Evolutionary conservation across 805 yeast species (phyloP).

Genomic region (Candida saitoana): DNA sequence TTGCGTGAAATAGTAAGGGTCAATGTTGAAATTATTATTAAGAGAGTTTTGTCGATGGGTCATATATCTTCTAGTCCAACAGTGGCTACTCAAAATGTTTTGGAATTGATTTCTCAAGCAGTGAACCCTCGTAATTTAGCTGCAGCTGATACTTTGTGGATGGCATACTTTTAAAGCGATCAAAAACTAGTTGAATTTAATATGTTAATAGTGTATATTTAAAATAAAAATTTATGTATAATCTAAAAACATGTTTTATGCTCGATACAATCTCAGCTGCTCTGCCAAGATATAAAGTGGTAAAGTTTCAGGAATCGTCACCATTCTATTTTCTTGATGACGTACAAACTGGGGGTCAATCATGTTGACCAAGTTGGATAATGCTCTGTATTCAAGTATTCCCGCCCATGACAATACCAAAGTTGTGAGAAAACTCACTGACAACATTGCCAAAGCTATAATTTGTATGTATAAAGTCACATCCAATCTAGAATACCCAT

Average conservation of each 20-base stretch:
- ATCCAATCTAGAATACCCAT: slow-evolving; percentile 17
- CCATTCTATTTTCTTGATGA: background rate
- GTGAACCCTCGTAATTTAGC: slow-evolving; percentile 93
- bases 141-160: slow-evolving; percentile 86
- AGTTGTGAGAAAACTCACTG: slow-evolving; percentile 14
- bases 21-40: slow-evolving; percentile 80
- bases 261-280: background rate
- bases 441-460: slow-evolving; percentile 15
- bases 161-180: slow-evolving; percentile 72
- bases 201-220: background rate
- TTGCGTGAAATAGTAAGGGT: slow-evolving; percentile 80
- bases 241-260: background rate
- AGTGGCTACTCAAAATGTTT: slow-evolving; percentile 81
- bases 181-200: background rate
- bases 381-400: slow-evolving; percentile 11
- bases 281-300: background rate
- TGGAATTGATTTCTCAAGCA: slow-evolving; percentile 89
- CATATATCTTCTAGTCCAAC: slow-evolving; percentile 59
- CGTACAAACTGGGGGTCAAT: slow-evolving; percentile 13
- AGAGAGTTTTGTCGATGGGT: slow-evolving; percentile 71
- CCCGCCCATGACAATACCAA: slow-evolving; percentile 9
- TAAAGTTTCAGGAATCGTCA: background rate
- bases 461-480: slow-evolving; percentile 27
- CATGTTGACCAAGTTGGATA: slow-evolving; percentile 19
- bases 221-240: background rate